Conservation (phyloP, 2,329 filamentous ascomycete species). For the Amphichorda felina region DNA sequence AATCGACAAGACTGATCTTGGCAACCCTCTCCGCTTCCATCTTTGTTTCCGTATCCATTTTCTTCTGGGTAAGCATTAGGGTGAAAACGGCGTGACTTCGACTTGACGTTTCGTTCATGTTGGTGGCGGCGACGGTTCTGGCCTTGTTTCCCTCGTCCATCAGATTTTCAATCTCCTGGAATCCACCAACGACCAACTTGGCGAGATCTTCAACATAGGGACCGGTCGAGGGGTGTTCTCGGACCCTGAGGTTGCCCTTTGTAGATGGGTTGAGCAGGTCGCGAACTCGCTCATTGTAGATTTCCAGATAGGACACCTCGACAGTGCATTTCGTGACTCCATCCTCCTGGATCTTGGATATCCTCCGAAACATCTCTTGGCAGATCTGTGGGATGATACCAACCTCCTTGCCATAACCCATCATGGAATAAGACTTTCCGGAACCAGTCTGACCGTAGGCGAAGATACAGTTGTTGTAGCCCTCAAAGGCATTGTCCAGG, state of each 20-base stretch:
- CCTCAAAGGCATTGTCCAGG: conserved; percentile 94
- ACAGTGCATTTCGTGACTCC: conserved; percentile 78
- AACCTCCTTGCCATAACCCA: conserved; percentile 93
- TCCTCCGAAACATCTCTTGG: conserved; percentile 92
- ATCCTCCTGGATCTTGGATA: conserved; percentile 57
- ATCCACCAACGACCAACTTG: conserved; percentile 86
- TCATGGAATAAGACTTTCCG: conserved; percentile 99
- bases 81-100: conserved; percentile 98
- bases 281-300: conserved; percentile 96
- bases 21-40: conserved; percentile 98
- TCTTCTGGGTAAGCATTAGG: conserved; percentile 87
- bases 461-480: conserved; percentile 99
- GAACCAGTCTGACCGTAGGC: conserved; percentile 97
- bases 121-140: conserved; percentile 91
- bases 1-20: conserved; percentile 94
- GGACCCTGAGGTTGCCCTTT: conserved; percentile 91
- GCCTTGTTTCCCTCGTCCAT: conserved; percentile 99
- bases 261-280: conserved; percentile 91
- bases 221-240: conserved; percentile 94
- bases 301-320: conserved; percentile 96
- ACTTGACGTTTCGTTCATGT: conserved; percentile 99
- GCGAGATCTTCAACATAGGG: conserved; percentile 97
- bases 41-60: conserved; percentile 79
- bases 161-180: conserved; percentile 88
- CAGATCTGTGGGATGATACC: conserved; percentile 97